phyloP scores from a whole-genome alignment of 2,329 filamentous ascomycete species.

The Ophiostoma triangulosporum region DNA sequence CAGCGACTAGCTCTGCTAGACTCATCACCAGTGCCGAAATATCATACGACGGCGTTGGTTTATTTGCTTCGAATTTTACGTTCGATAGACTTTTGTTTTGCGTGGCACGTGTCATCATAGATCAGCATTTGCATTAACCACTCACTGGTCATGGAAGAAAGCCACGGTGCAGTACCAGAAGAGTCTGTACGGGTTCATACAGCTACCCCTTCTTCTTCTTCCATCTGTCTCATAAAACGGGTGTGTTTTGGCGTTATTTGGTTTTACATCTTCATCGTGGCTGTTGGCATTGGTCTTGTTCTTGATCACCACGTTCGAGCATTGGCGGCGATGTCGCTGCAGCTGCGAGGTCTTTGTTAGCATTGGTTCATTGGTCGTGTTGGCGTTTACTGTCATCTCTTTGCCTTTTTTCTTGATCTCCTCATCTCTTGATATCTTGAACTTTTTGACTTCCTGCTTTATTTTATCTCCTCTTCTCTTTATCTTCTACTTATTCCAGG shows the following conservation, averaged over 20 bases:
- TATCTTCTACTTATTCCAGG: neutral
- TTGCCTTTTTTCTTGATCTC: neutral
- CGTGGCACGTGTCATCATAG: too few species aligned
- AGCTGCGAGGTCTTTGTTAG: neutral
- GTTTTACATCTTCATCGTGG: neutral
- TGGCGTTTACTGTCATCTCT: neutral
- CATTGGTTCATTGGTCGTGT: neutral
- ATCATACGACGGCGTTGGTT: too few species aligned
- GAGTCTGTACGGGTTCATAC: neutral
- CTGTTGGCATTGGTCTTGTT: neutral
- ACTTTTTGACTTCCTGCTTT: neutral
- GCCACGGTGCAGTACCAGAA: neutral
- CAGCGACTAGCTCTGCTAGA: neutral
- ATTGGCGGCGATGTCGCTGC: neutral
- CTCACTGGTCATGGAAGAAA: neutral
- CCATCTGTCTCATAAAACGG: neutral
- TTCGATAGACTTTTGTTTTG: neutral
- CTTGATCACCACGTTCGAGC: neutral
- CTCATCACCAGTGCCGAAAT: too few species aligned
- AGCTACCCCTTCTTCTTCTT: neutral
- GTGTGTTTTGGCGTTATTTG: neutral
- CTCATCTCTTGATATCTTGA: neutral
- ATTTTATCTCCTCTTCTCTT: neutral
- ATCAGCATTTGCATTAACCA: constrained; percentile 6
- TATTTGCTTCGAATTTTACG: neutral